Percentiles rank a stretch among this genome's conserved stretches.
Evolutionary conservation across 345 rosid species (phyloP).

Genomic region (Boechera retrofracta): DNA sequence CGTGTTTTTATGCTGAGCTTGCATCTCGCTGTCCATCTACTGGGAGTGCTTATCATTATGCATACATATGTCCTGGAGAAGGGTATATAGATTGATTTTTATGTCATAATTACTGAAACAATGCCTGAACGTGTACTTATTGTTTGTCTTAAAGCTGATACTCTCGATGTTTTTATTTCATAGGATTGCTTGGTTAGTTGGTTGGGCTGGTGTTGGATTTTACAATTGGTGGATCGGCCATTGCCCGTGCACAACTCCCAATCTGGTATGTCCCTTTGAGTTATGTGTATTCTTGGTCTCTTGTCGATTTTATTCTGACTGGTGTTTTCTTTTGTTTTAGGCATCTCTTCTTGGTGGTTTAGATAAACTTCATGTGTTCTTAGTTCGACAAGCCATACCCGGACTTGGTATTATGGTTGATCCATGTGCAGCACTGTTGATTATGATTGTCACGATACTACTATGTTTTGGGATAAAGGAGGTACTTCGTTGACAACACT

Average conservation of each 20-base stretch:
- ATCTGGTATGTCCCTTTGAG: constrained; percentile 53
- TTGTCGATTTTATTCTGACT: constrained; percentile 10
- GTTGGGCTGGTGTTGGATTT: constrained; percentile 96
- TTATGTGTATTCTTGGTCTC: neutral
- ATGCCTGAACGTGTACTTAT: neutral
- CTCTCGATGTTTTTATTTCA: constrained; percentile 1
- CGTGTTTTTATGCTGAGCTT: constrained; percentile 96
- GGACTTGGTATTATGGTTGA: constrained; percentile 79
- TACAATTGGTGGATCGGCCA: constrained; percentile 93
- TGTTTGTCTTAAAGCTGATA: constrained; percentile 14
- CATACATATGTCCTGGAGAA: constrained; percentile 95
- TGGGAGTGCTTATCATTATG: constrained; percentile 98
- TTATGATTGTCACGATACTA: constrained; percentile 70
- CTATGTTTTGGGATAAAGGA: constrained; percentile 90
- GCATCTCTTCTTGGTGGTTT: constrained; percentile 82
- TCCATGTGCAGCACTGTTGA: constrained; percentile 82
- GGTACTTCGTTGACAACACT: constrained; percentile 48
- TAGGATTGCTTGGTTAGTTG: constrained; percentile 90
- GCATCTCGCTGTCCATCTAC: constrained; percentile 97
- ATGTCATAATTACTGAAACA: neutral
- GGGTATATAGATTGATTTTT: constrained; percentile 52
- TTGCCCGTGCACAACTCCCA: constrained; percentile 90
- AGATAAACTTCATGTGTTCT: constrained; percentile 68
- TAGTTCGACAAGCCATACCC: constrained; percentile 75
- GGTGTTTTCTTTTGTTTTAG: constrained; percentile 42